These are phyloP conservation scores for Oryza australiensis DNA, from an alignment of 176 grass and related monocot species.

Conservation along the genomic window DNA sequence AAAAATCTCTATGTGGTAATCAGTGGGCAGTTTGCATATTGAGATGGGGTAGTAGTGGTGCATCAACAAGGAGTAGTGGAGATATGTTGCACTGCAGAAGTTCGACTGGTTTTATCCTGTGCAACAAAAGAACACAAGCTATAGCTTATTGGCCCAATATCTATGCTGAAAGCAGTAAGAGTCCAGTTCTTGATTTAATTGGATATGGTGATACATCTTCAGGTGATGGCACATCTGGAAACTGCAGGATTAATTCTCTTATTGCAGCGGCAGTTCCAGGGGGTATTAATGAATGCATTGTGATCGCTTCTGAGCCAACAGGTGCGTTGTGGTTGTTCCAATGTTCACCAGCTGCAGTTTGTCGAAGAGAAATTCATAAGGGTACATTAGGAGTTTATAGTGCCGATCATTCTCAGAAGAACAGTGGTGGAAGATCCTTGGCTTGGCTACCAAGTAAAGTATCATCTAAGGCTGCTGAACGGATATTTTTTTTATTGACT, in stretches of 20 bases:
- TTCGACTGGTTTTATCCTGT: constrained; percentile 73
- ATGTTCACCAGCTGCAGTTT: constrained; percentile 59
- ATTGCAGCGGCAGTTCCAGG: constrained; percentile 63
- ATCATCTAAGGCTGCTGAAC: constrained; percentile 49
- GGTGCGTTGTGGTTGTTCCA: constrained; percentile 71
- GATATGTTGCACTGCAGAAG: constrained; percentile 49
- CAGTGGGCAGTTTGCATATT: constrained; percentile 77
- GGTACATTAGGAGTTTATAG: constrained; percentile 40
- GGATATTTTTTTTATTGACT: constrained; percentile 77
- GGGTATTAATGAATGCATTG: constrained; percentile 54
- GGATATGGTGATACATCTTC: constrained; percentile 19
- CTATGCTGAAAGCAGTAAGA: constrained; percentile 49
- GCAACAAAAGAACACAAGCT: constrained; percentile 61
- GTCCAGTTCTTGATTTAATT: constrained; percentile 47
- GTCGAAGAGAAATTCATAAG: constrained; percentile 45
- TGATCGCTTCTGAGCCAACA: constrained; percentile 57
- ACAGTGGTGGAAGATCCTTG: constrained; percentile 63
- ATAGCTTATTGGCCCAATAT: constrained; percentile 88
- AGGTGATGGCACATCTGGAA: constrained; percentile 39
- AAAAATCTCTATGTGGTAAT: constrained; percentile 36
- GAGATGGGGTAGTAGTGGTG: constrained; percentile 45
- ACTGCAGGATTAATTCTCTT: constrained; percentile 64
- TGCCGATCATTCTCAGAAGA: constrained; percentile 45
- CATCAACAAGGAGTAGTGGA: constrained; percentile 38
- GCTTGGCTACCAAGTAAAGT: constrained; percentile 63